Conservation (phyloP, 192 early-diverging fungal genomes). For the Cetraspora pellucida region DNA sequence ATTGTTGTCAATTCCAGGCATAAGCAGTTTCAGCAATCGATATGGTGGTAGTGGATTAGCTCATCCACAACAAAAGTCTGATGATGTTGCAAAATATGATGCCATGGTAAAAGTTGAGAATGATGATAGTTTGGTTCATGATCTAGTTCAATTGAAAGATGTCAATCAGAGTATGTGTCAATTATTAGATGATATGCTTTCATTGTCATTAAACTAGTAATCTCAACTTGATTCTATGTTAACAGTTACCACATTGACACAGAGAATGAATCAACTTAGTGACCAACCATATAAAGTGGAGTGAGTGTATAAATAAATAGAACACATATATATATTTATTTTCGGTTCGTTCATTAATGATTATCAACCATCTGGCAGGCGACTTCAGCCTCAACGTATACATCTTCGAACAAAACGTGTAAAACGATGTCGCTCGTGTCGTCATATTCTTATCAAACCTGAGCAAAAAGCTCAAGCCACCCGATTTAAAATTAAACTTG, state of each 20-base stretch:
- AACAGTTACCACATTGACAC: slow-evolving; percentile 58
- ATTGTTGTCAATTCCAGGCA: slow-evolving; percentile 26
- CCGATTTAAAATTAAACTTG: slow-evolving; percentile 86
- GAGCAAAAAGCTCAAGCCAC: slow-evolving; percentile 88
- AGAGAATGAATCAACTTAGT: slow-evolving; percentile 65
- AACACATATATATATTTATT: slow-evolving; percentile 17
- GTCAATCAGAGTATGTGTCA: slow-evolving; percentile 47
- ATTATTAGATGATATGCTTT: neutral
- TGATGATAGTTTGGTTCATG: slow-evolving; percentile 37
- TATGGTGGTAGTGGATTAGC: slow-evolving; percentile 9
- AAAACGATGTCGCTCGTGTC: slow-evolving; percentile 84
- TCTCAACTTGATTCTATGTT: slow-evolving; percentile 24
- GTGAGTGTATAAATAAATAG: slow-evolving; percentile 33
- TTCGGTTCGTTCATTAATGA: neutral
- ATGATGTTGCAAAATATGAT: slow-evolving; percentile 52
- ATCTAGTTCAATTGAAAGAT: slow-evolving; percentile 41
- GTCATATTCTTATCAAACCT: slow-evolving; percentile 89
- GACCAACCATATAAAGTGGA: slow-evolving; percentile 59
- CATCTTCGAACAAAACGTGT: slow-evolving; percentile 84
- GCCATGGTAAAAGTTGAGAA: slow-evolving; percentile 49
- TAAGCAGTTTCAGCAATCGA: slow-evolving; percentile 38
- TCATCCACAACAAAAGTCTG: slow-evolving; percentile 41
- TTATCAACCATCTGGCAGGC: slow-evolving; percentile 33
- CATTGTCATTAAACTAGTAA: slow-evolving; percentile 20
- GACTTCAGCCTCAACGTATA: slow-evolving; percentile 81